Conservation (phyloP, 164 flowering plant species). For the Paratinospora sagittata region DNA sequence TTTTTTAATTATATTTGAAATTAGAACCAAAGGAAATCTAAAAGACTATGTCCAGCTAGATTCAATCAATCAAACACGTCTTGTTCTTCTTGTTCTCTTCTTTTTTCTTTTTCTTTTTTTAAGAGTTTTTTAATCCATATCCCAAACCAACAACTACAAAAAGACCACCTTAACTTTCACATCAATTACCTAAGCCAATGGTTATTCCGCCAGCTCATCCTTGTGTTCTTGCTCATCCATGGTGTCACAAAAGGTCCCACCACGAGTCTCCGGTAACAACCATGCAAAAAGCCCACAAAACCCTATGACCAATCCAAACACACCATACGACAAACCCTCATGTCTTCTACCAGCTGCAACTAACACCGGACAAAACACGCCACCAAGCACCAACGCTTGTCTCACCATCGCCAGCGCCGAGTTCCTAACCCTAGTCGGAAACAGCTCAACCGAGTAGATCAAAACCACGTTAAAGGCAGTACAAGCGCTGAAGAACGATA, state of each 20-base stretch:
- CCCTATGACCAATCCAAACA: constrained; percentile 47
- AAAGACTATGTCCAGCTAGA: too few species aligned
- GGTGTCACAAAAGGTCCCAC: constrained; percentile 49
- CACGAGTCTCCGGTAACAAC: constrained; percentile 65
- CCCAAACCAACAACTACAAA: too few species aligned
- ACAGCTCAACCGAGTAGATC: constrained; percentile 63
- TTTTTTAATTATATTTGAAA: too few species aligned
- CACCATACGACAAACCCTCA: constrained; percentile 30
- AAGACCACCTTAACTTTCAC: too few species aligned
- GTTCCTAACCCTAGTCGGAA: constrained; percentile 80
- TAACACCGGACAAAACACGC: constrained; percentile 47
- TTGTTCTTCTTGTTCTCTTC: too few species aligned
- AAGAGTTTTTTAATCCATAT: too few species aligned
- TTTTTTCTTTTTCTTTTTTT: too few species aligned
- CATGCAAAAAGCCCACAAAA: constrained; percentile 42
- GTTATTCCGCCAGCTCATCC: too few species aligned
- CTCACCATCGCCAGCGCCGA: constrained; percentile 68
- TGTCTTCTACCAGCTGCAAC: constrained; percentile 39
- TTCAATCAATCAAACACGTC: too few species aligned
- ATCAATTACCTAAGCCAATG: too few species aligned
- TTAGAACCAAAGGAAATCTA: too few species aligned
- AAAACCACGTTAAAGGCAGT: constrained; percentile 41
- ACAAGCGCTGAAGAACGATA: constrained; percentile 50
- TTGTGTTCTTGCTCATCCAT: constrained; percentile 80
- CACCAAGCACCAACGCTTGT: constrained; percentile 57